phyloP scores from a whole-genome alignment of 257 asterid genomes.

The Catharanthus roseus region DNA sequence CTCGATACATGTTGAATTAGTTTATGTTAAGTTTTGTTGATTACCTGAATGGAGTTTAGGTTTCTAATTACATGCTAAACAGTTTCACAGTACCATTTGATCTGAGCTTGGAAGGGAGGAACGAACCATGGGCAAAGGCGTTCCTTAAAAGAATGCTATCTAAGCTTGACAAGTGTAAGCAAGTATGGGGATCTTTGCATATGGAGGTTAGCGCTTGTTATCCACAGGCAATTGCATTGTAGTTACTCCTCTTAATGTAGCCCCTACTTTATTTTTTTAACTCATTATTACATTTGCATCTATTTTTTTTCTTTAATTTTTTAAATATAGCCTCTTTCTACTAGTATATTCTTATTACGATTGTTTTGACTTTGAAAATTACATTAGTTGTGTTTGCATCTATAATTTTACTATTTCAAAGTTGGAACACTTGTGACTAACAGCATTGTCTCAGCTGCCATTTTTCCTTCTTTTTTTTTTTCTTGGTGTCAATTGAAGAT shows the following conservation, averaged over 20 bases:
- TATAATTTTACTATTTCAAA: too few species aligned
- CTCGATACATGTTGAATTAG: not conserved
- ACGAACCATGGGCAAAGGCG: conserved; percentile 70
- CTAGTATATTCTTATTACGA: too few species aligned
- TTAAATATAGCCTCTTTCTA: too few species aligned
- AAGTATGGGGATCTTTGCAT: conserved; percentile 57
- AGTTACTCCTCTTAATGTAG: conserved; percentile 18
- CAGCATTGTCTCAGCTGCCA: too few species aligned
- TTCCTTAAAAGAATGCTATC: conserved; percentile 40
- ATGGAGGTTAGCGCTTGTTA: conserved; percentile 65
- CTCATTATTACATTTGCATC: too few species aligned
- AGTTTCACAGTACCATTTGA: conserved; percentile 79
- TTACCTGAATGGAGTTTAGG: not conserved
- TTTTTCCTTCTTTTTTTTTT: too few species aligned
- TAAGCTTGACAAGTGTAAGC: conserved; percentile 47
- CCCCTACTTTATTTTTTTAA: not conserved
- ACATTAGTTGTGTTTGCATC: too few species aligned
- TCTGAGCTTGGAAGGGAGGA: conserved; percentile 57
- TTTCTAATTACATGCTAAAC: conserved; percentile 9
- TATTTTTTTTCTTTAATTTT: too few species aligned
- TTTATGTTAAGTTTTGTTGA: not conserved
- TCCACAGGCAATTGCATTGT: conserved; percentile 73
- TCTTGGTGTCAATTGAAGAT: too few species aligned
- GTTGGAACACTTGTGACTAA: too few species aligned
- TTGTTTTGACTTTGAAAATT: too few species aligned